phyloP scores from a whole-genome alignment of 75 land plant species.

The Ceratopteris richardii region DNA sequence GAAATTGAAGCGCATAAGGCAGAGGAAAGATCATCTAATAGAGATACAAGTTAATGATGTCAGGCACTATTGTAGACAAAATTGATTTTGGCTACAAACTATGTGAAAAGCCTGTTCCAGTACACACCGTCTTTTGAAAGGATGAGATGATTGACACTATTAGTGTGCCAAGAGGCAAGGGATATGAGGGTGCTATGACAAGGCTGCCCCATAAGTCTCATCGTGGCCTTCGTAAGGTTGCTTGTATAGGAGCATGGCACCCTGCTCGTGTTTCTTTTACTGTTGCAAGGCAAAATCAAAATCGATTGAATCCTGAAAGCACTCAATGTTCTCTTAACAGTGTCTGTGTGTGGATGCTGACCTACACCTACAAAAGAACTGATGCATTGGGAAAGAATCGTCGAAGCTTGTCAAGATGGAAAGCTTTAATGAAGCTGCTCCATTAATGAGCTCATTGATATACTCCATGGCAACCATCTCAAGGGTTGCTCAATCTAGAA shows the following conservation, averaged over 20 bases:
- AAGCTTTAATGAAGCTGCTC: too few relatives aligned
- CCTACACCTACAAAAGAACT: too few relatives aligned
- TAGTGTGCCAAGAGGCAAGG: constrained; percentile 42
- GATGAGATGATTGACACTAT: constrained; percentile 48
- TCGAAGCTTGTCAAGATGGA: too few relatives aligned
- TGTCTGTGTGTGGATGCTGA: too few relatives aligned
- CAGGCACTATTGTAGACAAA: constrained; percentile 63
- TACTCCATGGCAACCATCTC: too few relatives aligned
- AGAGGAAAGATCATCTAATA: constrained; percentile 79
- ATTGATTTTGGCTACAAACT: constrained; percentile 69
- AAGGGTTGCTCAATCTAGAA: too few relatives aligned
- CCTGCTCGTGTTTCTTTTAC: constrained; percentile 47
- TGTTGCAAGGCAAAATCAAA: constrained; percentile 41
- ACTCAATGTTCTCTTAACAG: too few relatives aligned
- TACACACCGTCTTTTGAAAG: constrained; percentile 35
- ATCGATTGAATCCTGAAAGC: too few relatives aligned
- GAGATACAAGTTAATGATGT: constrained; percentile 92
- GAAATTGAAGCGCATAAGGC: constrained; percentile 80
- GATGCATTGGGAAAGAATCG: too few relatives aligned
- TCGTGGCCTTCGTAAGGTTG: constrained; percentile 43
- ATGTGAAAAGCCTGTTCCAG: constrained; percentile 35
- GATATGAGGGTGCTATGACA: constrained; percentile 42
- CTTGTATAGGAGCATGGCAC: constrained; percentile 53
- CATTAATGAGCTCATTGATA: too few relatives aligned
- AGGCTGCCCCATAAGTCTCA: constrained; percentile 42